These are phyloP conservation scores for Fragaria vesca DNA, from an alignment of 306 rosid species.

Conservation along the genomic window DNA sequence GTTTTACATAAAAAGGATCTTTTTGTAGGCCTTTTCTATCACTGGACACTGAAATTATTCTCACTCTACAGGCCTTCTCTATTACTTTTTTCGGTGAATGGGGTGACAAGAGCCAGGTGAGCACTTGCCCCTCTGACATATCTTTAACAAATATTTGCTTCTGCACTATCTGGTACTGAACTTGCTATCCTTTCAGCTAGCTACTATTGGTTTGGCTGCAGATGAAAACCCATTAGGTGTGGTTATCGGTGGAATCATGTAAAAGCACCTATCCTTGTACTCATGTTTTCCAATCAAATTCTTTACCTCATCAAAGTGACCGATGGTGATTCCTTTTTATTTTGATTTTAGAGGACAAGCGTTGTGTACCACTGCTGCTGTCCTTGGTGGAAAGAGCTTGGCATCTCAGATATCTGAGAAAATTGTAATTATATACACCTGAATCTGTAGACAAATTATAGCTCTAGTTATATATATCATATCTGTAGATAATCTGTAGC, in stretches of 20 bases:
- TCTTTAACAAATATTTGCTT: constrained; percentile 8
- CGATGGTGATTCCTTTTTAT: neutral
- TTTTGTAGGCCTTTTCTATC: constrained; percentile 71
- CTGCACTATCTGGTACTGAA: constrained; percentile 17
- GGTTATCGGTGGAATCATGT: constrained; percentile 94
- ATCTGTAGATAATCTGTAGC: neutral
- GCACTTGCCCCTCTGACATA: constrained; percentile 17
- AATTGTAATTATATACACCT: constrained; percentile 45
- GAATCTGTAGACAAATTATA: neutral
- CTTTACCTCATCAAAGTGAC: neutral
- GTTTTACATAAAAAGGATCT: constrained; percentile 9
- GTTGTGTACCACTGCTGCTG: constrained; percentile 85
- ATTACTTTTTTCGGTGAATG: constrained; percentile 96
- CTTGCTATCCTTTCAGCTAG: constrained; percentile 58
- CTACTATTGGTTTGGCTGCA: constrained; percentile 95
- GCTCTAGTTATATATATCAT: neutral
- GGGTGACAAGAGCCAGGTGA: constrained; percentile 99
- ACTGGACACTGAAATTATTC: constrained; percentile 29
- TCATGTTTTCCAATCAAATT: neutral
- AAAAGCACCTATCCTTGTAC: constrained; percentile 29
- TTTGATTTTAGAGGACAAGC: constrained; percentile 68
- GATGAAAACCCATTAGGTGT: constrained; percentile 91
- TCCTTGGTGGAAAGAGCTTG: constrained; percentile 89
- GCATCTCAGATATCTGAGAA: constrained; percentile 94
- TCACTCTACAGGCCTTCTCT: constrained; percentile 75